Conservation (phyloP, 768 basidiomycete species). For the Sarcodon sp. region DNA sequence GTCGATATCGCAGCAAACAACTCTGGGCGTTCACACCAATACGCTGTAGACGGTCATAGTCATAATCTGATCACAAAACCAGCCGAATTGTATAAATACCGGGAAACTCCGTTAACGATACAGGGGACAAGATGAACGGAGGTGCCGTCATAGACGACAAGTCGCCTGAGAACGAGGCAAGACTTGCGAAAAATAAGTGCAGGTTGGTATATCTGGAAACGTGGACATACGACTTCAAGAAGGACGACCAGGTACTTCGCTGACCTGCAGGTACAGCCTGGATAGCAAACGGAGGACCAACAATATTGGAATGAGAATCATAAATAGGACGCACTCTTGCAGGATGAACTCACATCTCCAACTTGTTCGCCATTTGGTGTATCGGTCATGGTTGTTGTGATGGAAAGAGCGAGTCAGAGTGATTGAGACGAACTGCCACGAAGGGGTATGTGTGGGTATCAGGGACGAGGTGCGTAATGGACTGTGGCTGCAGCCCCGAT, state of each 20-base stretch:
- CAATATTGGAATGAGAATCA: not conserved
- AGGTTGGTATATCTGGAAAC: constrained; percentile 3
- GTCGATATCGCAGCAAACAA: constrained; percentile 81
- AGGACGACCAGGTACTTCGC: constrained; percentile 79
- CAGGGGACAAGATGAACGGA: constrained; percentile 86
- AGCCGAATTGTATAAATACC: constrained; percentile 28
- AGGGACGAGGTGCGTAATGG: not conserved
- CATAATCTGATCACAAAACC: constrained; percentile 2
- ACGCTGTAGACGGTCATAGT: constrained; percentile 36
- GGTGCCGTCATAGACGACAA: constrained; percentile 76
- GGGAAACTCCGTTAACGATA: constrained; percentile 86
- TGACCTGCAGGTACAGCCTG: constrained; percentile 74
- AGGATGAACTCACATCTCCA: constrained; percentile 4
- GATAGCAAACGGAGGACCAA: not conserved
- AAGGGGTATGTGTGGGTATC: not conserved
- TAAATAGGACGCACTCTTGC: not conserved
- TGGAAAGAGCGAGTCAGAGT: not conserved
- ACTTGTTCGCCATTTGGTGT: constrained; percentile 2
- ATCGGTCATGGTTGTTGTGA: constrained; percentile 1
- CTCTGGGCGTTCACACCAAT: constrained; percentile 94
- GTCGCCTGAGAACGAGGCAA: constrained; percentile 83
- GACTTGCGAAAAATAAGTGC: constrained; percentile 24
- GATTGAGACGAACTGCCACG: not conserved
- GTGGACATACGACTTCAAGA: constrained; percentile 72
- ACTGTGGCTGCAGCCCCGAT: not conserved